Base-by-base conservation (phyloP, 345 rosid species). In the Luvunga scandens region DNA sequence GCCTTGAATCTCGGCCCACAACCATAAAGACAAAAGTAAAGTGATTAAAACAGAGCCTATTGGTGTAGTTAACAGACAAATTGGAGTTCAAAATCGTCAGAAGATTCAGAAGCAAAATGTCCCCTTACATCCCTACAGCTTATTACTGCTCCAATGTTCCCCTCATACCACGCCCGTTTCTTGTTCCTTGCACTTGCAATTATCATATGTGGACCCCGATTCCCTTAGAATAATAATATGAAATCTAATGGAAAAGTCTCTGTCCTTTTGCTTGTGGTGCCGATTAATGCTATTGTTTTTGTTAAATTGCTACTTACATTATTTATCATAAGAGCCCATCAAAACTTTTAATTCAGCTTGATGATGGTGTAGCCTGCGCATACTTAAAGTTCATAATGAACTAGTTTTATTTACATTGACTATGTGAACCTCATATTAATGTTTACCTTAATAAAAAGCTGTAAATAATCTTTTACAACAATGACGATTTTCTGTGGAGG, bases 101-200 rank as follows among this genome's bases (percentile, higher is more conserved):
- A 79, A 77, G 67, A 61, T 71, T 79, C 82, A 80, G 87, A 83
- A 79, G 75, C 55, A 24, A 71, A 1, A 71, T 91, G 96, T 91
- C 88, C 79, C 96, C 90, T 85, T 82, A 56, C 80, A 84, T 78
- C 91, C 96, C 91, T 81, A 88, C 98, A 91, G 9, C 57, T 27
- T 60, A 39, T 80, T 45, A 69, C 93, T 84, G 93, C 81, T 83
- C 80, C 90, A 71, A 77, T 88, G 90, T 88, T 83, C 83, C 88
- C 89, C 75, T 83, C 88, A 80, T 64, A 73, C 85, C 91, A 86
- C 89, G 89, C 85, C 69, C 66, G 4, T 39, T 75, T 68, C 39
- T 69, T 56, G 65, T 12, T 81, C 69, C 79, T 73, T 76, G 73
- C 85, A 60, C 78, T 78, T 66, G 80, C 84, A 70, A 78, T 77